Conservation (phyloP, 352 stramenopile species). For the Phytophthora lateralis region DNA sequence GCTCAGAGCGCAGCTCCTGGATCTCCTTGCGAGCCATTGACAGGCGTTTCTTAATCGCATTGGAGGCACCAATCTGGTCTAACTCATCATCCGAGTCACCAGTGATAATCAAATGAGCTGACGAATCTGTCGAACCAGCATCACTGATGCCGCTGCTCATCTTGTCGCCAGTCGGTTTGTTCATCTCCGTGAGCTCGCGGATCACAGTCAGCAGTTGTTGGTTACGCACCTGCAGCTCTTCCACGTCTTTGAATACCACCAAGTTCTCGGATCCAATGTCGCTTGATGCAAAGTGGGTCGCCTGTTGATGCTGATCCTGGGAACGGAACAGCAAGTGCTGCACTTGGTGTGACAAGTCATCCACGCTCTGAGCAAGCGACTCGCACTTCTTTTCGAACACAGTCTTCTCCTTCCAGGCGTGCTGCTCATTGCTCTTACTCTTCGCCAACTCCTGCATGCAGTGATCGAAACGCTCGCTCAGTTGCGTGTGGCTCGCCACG, state of each 20-base stretch:
- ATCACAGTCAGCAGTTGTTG: slow-evolving; percentile 88
- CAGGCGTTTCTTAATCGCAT: slow-evolving; percentile 58
- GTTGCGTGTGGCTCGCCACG: slow-evolving; percentile 79
- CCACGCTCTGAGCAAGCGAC: slow-evolving; percentile 79
- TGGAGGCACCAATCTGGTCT: slow-evolving; percentile 36
- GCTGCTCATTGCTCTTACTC: slow-evolving; percentile 72
- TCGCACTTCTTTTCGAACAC: slow-evolving; percentile 73
- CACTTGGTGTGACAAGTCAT: slow-evolving; percentile 93
- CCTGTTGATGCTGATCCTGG: slow-evolving; percentile 53
- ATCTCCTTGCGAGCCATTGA: slow-evolving; percentile 78
- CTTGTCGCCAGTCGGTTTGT: slow-evolving; percentile 27
- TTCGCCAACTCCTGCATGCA: slow-evolving; percentile 77
- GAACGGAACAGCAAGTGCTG: slow-evolving; percentile 86
- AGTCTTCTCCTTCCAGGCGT: slow-evolving; percentile 65
- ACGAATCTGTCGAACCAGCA: slow-evolving; percentile 21
- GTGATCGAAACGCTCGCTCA: slow-evolving; percentile 71
- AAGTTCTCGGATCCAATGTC: slow-evolving; percentile 74
- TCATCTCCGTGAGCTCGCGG: slow-evolving; percentile 71
- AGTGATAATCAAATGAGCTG: slow-evolving; percentile 57
- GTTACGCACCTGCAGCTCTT: slow-evolving; percentile 92
- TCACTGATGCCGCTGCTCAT: slow-evolving; percentile 17
- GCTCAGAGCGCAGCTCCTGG: slow-evolving; percentile 69
- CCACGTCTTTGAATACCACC: slow-evolving; percentile 86
- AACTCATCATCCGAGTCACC: slow-evolving; percentile 72
- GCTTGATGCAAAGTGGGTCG: slow-evolving; percentile 17